Conservation (phyloP, 2,329 filamentous ascomycete species). For the Macroventuria anomochaeta region DNA sequence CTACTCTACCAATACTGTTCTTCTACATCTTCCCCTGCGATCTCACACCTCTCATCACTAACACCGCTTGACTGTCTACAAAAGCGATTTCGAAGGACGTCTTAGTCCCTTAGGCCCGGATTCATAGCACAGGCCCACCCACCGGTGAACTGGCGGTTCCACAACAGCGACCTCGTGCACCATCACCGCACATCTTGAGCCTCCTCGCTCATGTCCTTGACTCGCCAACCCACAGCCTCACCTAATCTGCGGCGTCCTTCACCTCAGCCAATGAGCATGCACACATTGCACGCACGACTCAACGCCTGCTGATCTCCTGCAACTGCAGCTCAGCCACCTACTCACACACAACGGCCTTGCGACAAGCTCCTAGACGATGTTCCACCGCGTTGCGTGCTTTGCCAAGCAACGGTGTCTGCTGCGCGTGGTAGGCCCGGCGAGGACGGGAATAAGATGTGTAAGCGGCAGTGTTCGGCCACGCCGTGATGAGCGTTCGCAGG, state of each 20-base stretch:
- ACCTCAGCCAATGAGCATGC: slow-evolving; percentile 5
- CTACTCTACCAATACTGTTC: background rate
- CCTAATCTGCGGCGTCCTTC: background rate
- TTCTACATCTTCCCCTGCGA: background rate
- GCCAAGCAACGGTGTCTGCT: slow-evolving; percentile 7
- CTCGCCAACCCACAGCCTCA: slow-evolving; percentile 2
- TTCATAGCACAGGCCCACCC: background rate
- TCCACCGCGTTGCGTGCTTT: slow-evolving; percentile 1
- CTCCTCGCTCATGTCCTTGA: slow-evolving; percentile 15
- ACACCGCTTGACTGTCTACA: background rate
- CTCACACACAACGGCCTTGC: background rate
- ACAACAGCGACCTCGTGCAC: slow-evolving; percentile 5
- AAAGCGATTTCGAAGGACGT: background rate
- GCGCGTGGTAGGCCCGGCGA: slow-evolving; percentile 9
- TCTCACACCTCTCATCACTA: background rate
- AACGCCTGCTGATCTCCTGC: slow-evolving; percentile 7
- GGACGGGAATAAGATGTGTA: slow-evolving; percentile 4
- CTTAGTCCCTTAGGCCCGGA: background rate
- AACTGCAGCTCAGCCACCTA: slow-evolving; percentile 11
- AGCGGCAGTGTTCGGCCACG: slow-evolving; percentile 12
- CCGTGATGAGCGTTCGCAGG: slow-evolving; percentile 9
- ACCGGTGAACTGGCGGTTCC: slow-evolving; percentile 8
- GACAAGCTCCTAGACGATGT: background rate
- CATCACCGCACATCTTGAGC: slow-evolving; percentile 1
- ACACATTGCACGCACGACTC: background rate